Base-by-base conservation (phyloP, 2,329 filamentous ascomycete genomes). In the Trichoderma sp. region DNA sequence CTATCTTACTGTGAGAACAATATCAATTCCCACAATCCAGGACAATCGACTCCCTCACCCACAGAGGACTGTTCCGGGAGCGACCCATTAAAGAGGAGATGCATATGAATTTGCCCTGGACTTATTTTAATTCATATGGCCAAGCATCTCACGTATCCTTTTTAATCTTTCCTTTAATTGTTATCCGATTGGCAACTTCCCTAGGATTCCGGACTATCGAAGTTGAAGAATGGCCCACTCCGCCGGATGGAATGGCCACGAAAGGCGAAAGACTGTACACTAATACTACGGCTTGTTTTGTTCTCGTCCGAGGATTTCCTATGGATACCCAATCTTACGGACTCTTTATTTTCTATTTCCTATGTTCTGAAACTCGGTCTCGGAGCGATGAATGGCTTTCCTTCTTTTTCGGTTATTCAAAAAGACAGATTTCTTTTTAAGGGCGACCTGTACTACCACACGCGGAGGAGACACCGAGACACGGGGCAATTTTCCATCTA, bases 401-500 rank as follows among this genome's bases (percentile, higher is more conserved):
- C 29, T 60, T 48, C 27, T 64, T 54, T 63, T 57, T 39, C 50
- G 67, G 61, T 64, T 65, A 57, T 64, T 63, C 67, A 61, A 63
- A 63, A 68, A 70, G 70, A 70, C 68, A 59, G 64, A 64, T 69
- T 66, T 59, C 67, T 65, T 70, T 57, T 39, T 32, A 54, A 59
- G 67, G 70, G 70, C 70, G 66, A 70, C 70, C 70, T 71, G 70
- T 70, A 70, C 67, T 54, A 71, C 64, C 69, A 71, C 61, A 68
- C 65, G 68, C 68, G 66, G 61, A 68, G 35, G 57, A 65, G 70
- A 66, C 57, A 58, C 56, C 56, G 66, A 65, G 64, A 72, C 72
- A 71, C 71, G 76, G 74, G 72, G 72, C 72, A 70, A 74, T 77
- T 73, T 77, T 73, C 74, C 74, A 74, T 77, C 73, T 77, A 72